Evolutionary conservation across 257 asterid species (phyloP), one percentile per base, ranked within the genome.

Genomic region (Handroanthus guayacan): DNA sequence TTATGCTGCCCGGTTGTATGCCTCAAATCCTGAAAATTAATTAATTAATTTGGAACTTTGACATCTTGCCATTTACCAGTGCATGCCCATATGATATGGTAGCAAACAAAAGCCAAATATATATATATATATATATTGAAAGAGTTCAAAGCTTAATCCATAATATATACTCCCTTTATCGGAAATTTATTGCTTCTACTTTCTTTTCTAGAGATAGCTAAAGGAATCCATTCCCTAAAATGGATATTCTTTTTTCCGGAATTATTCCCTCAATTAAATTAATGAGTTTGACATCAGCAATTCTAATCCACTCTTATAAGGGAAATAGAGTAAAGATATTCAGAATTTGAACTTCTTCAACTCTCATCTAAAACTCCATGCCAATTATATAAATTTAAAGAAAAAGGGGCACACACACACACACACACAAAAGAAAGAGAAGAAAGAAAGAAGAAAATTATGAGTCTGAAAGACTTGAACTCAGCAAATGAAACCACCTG

Each of bases 1-100:
- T 20, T 38, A 64, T 48, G 34, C 17, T 44, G 14, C 61, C 66
- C 48, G 65, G 43, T 60, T 57, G 62, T 37, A 45, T 58, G 51
- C 7, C 69, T 12, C n/a, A 52, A 34, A 45, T 60, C 64, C 44
- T 9, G 25, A 65, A 43, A 55, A 9, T 9, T 14, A 1, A 58
- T 9, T 45, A 45, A 56, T 12, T n/a, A 3, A 62, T n/a, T 14
- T 11, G 31, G 45, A 58, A 34, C 41, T 67, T 67, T 20, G 47
- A 62, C 51, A 61, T 48, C 68, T 47, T 48, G 10, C 45, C 6
- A 38, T 50, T 69, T 62, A 74, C 69, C 17, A 71, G 8, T 38
- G 20, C 10, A 62, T 31, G 62, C 47, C 25, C 36, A 34, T 41
- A 34, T 10, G 41, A 58, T 25, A 58, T 25, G 44, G 12, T 58